Base-by-base conservation (phyloP, 2,329 filamentous ascomycete genomes). In the Talaromyces sp. region DNA sequence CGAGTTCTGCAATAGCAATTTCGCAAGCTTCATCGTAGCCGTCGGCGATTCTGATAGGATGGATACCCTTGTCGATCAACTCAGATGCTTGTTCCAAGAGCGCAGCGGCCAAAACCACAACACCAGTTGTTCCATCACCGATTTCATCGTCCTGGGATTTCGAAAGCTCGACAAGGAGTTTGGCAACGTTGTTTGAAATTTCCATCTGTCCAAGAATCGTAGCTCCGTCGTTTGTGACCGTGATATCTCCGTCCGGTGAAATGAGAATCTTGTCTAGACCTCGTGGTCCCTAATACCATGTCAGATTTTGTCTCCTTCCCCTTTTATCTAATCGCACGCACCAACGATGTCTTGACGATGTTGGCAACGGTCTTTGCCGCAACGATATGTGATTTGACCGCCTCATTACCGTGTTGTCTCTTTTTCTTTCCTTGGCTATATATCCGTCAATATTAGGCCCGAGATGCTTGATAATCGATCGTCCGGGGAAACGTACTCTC, bases 101-200 rank as follows among this genome's bases (percentile, higher is more conserved):
- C 68, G 95, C 93, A 69, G 94, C 95, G 15, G 95, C 95, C 71
- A 99, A 83, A 58, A 99, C 96, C 61, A 99, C 95, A 15, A 99
- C 95, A 79, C 95, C 95, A 0, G 95, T 99, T 69, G 95, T 99
- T 70, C 95, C 95, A 78, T 99, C 95, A 76, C 95, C 95, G 75
- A 99, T 99, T 82, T 99, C 95, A 73, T 98, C 94, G 75, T 99
- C 95, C 79, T 99, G 95, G 45, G 95, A 98, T 83, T 96, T 97
- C 69, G 95, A 98, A 47, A 99, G 89, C 78, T 97, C 94, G 59
- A 99, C 95, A 67, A 99, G 84, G 61, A 99, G 86, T 83, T 98
- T 98, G 68, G 95, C 95, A 68, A 99, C 93, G 80, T 98, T 94
- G 85, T 99, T 98, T 72, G 92, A 91, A 72, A 99, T 94, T 83